Evolutionary conservation across 2,329 filamentous ascomycete genomes (phyloP).

Genomic region (Onygena corvina): DNA sequence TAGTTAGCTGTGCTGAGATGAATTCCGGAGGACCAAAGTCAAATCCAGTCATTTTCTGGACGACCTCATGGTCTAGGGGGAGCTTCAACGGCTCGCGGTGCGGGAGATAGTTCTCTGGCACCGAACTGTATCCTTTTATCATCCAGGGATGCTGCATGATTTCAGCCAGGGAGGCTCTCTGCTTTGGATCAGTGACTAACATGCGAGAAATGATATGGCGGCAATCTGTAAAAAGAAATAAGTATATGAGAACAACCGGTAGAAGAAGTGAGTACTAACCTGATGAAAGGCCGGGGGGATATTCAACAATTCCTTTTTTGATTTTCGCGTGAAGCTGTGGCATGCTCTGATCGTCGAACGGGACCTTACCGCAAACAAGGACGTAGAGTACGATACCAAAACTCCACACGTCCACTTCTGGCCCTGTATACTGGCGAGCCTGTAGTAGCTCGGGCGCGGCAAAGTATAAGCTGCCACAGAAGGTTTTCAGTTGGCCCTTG

Average conservation of each 20-base stretch:
- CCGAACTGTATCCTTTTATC: conserved; percentile 73
- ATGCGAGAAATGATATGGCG: conserved; percentile 85
- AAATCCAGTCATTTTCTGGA: conserved; percentile 93
- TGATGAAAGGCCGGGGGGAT: conserved; percentile 80
- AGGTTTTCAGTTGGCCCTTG: conserved; percentile 75
- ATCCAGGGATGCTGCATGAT: conserved; percentile 96
- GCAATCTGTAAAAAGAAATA: conserved; percentile 55
- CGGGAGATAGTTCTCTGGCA: conserved; percentile 83
- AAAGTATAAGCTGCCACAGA: conserved; percentile 95
- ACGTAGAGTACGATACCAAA: conserved; percentile 98
- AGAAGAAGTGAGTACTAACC: conserved; percentile 45
- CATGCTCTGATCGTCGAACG: conserved; percentile 99
- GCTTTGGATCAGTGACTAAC: conserved; percentile 85
- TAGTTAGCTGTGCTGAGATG: conserved; percentile 69
- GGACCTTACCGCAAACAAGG: conserved; percentile 91
- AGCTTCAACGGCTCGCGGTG: conserved; percentile 70
- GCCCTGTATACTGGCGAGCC: conserved; percentile 85
- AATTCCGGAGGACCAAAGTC: conserved; percentile 83
- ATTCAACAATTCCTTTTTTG: conserved; percentile 92
- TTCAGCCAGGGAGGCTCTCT: conserved; percentile 75
- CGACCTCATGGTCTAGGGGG: conserved; percentile 68
- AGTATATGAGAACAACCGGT: conserved; percentile 26
- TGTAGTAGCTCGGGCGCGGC: conserved; percentile 90
- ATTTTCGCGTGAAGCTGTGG: conserved; percentile 96
- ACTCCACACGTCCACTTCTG: conserved; percentile 96